Conservation (phyloP, 495 filamentous ascomycete species). For the Wilcoxina mikolae region DNA sequence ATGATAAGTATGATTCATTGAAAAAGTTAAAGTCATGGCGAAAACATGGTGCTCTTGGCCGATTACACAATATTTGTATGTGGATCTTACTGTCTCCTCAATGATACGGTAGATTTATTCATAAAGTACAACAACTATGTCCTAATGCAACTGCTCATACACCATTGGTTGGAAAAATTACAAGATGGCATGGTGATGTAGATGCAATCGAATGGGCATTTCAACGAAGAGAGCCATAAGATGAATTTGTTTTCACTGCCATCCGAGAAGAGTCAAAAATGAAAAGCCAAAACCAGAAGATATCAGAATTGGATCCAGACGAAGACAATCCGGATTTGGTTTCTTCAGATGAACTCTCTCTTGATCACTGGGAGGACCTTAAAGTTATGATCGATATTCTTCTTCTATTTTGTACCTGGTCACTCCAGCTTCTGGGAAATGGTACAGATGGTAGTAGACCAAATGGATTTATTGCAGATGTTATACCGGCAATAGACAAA, state of each 20-base stretch:
- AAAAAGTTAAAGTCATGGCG: too few species aligned
- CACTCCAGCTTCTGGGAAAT: too few species aligned
- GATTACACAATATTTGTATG: conserved; percentile 11
- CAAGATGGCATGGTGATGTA: not conserved
- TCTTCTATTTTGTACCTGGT: too few species aligned
- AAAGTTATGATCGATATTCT: too few species aligned
- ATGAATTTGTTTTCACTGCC: not conserved
- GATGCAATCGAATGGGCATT: conserved; percentile 1
- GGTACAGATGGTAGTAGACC: too few species aligned
- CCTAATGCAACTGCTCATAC: not conserved
- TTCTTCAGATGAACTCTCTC: not conserved
- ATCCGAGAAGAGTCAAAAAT: too few species aligned
- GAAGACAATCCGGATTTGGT: not conserved
- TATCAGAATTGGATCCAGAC: not conserved
- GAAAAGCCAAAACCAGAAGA: too few species aligned
- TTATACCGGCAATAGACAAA: not conserved
- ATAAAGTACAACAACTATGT: not conserved
- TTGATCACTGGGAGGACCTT: not conserved
- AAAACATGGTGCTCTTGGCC: too few species aligned
- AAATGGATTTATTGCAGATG: not conserved
- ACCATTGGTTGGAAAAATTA: not conserved
- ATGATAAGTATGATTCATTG: too few species aligned
- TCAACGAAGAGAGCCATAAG: not conserved
- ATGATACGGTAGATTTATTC: not conserved
- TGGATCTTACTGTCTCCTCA: too few species aligned